A percentile compares a stretch with the other conserved stretches of the same genome.
Evolutionary conservation across 805 yeast genomes (phyloP).

Genomic region (Candida railenensis): DNA sequence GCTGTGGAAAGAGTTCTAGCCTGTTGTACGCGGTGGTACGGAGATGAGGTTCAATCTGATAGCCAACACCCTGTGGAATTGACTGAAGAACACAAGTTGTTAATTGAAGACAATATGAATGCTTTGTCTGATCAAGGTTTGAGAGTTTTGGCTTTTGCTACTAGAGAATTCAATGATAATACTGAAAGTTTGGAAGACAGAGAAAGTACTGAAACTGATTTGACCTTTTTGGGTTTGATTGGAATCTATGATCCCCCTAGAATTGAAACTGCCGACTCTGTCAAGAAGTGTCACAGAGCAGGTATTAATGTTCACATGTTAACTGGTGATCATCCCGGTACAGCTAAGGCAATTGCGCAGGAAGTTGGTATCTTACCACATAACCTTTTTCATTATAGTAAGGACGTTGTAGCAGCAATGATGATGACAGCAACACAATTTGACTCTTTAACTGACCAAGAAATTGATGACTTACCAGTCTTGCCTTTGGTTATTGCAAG

Average conservation of each 20-base stretch:
- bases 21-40: conserved; percentile 56
- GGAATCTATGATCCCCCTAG: conserved; percentile 85
- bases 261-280: conserved; percentile 63
- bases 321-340: conserved; percentile 79
- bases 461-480: conserved; percentile 35
- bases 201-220: conserved; percentile 46
- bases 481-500: conserved; percentile 41
- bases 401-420: conserved; percentile 34
- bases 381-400: conserved; percentile 31
- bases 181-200: conserved; percentile 24
- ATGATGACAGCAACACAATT: conserved; percentile 39
- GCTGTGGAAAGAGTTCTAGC: conserved; percentile 70
- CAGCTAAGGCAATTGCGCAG: conserved; percentile 77
- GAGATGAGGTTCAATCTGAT: conserved; percentile 23
- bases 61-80: conserved; percentile 20
- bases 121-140: conserved; percentile 63
- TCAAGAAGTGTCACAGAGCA: conserved; percentile 65
- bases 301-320: conserved; percentile 81
- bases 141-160: conserved; percentile 73
- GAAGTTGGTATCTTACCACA: conserved; percentile 76
- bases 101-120: conserved; percentile 56
- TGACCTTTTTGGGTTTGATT: conserved; percentile 63
- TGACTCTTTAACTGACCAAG: conserved; percentile 28
- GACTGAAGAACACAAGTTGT: conserved; percentile 36
- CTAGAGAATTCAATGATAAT: conserved; percentile 24